Base-by-base conservation (phyloP, 352 stramenopile genomes). In the Globisporangium nodosum region DNA sequence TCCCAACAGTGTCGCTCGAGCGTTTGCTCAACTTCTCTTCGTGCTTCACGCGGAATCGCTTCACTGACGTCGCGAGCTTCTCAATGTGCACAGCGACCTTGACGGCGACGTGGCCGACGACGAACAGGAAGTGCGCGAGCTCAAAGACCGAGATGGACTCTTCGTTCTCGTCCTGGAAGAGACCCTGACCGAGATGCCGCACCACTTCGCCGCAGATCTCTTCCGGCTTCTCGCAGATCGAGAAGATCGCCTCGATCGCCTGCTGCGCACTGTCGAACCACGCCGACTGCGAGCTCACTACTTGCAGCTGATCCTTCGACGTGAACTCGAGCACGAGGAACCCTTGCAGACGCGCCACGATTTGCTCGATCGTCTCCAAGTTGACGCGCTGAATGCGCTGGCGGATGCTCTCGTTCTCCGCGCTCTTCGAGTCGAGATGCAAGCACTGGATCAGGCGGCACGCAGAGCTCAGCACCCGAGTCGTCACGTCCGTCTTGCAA, bases 21-120 rank as follows among this genome's bases (percentile, higher is more conserved):
- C 37, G 55, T 13, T 68, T 72, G 60, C 81, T 88, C 61, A 55
- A 67, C 60, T 73, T 76, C 49, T 87, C 71, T 70, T 96, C 81
- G 65, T 96, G 82, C 52, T 87, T 94, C 33, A 83, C 81, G 16
- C 94, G 69, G 18, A 94, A 75, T 59, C 94, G 79, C 60, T 96
- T 96, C 35, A 93, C 69, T 42, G 79, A 81, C 0, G 78, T 81
- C 30, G 86, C 93, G 13, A 98, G 61, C 16, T 78, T 80, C 66
- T 99, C 96, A 27, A 96, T 94, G 60, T 97, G 95, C 59, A 98
- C 93, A 1, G 97, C 81, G 18, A 98, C 80, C 63, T 96, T 94
- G 27, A 99, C 82, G n/a, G 94, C 87, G 49, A 97, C 90, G 56
- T 98, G 93, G 11, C 96, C 96, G 37, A 98, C 67, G 9, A 98